Evolutionary conservation across 2,329 filamentous ascomycete species (phyloP).

Genomic region (Chaetomiaceae sp.): DNA sequence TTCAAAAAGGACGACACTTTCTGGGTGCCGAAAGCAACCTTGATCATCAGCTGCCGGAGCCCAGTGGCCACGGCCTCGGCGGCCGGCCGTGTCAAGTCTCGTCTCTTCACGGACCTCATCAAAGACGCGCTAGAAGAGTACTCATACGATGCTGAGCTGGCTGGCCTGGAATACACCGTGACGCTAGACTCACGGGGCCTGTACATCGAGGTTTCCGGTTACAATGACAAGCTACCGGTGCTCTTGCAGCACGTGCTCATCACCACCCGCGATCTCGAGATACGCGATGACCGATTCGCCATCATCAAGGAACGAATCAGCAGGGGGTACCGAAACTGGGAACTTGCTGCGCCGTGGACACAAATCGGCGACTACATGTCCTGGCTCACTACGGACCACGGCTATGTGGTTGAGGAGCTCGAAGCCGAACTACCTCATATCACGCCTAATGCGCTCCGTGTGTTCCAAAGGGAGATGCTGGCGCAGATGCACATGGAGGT

Average conservation of each 20-base stretch:
- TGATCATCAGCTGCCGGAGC: slow-evolving; percentile 75
- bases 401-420: slow-evolving; percentile 75
- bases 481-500: slow-evolving; percentile 83
- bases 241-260: slow-evolving; percentile 83
- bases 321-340: slow-evolving; percentile 78
- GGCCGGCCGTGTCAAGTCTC: slow-evolving; percentile 71
- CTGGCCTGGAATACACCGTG: slow-evolving; percentile 82
- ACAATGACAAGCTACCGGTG: slow-evolving; percentile 93
- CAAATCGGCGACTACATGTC: slow-evolving; percentile 80
- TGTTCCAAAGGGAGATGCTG: slow-evolving; percentile 76
- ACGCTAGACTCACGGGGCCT: slow-evolving; percentile 67
- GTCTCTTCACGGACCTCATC: slow-evolving; percentile 79
- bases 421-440: slow-evolving; percentile 71
- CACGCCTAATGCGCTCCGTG: slow-evolving; percentile 67
- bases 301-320: slow-evolving; percentile 83
- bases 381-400: slow-evolving; percentile 72
- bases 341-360: slow-evolving; percentile 81
- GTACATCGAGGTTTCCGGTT: slow-evolving; percentile 76
- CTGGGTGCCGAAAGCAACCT: slow-evolving; percentile 92
- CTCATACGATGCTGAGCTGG: slow-evolving; percentile 91
- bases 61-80: slow-evolving; percentile 76
- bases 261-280: slow-evolving; percentile 77
- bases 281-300: slow-evolving; percentile 82
- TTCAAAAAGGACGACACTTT: slow-evolving; percentile 98
- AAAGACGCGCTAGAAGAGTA: slow-evolving; percentile 88